A percentile compares a stretch with the other conserved stretches of the same genome.
Evolutionary conservation across 1,284 basidiomycete genomes (phyloP).

Genomic region (Inonotus hispidus): DNA sequence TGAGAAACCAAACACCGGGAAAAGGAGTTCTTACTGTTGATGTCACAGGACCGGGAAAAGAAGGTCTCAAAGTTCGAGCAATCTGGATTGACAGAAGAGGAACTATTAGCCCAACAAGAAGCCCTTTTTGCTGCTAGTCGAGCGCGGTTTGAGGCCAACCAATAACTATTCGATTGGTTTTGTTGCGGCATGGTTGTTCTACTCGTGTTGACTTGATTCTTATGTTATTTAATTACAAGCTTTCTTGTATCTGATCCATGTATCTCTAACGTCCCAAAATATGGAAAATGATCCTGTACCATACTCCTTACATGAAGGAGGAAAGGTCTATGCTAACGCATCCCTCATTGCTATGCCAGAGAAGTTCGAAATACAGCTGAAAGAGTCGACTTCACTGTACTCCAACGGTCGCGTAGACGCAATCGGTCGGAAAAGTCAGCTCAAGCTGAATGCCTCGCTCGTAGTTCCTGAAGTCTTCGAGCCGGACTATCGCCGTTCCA

Average conservation of each 20-base stretch:
- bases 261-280: constrained; percentile 3
- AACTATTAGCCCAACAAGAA: constrained; percentile 85
- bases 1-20: not conserved
- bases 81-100: constrained; percentile 88
- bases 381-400: too few relatives aligned
- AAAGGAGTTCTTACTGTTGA: not conserved
- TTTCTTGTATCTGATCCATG: constrained; percentile 10
- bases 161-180: constrained; percentile 31
- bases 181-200: not conserved
- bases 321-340: too few relatives aligned
- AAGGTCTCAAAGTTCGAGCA: constrained; percentile 86
- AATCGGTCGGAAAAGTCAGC: not conserved
- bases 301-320: too few relatives aligned
- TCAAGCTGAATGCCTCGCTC: constrained; percentile 26
- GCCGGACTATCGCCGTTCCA: constrained; percentile 72
- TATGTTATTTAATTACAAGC: constrained; percentile 12
- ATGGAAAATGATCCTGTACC: not conserved
- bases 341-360: too few relatives aligned
- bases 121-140: constrained; percentile 87
- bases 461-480: constrained; percentile 49
- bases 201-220: constrained; percentile 3
- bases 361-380: too few relatives aligned
- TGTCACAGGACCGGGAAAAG: constrained; percentile 73
- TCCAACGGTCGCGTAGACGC: too few relatives aligned
- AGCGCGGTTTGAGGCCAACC: constrained; percentile 56